Conservation (phyloP, 179 eudicot genomes). For the Drosera spatulata region DNA sequence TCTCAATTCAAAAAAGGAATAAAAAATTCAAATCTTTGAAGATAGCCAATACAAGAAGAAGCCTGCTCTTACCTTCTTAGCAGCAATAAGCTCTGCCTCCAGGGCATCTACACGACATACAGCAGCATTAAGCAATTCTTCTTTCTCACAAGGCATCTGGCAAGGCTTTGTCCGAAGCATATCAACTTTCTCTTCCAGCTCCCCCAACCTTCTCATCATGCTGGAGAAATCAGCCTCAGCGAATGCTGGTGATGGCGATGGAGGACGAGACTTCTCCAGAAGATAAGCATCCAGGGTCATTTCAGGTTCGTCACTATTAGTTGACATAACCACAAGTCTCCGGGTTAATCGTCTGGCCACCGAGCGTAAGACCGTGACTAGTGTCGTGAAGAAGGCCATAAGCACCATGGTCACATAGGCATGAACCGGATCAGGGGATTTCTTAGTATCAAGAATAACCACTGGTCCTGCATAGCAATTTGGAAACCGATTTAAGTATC, state of each 20-base stretch:
- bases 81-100: slow-evolving; percentile 95
- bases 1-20: too few species aligned
- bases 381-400: slow-evolving; percentile 52
- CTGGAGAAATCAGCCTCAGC: slow-evolving; percentile 55
- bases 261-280: slow-evolving; percentile 60
- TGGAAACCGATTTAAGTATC: background rate
- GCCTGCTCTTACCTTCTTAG: slow-evolving; percentile 98
- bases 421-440: slow-evolving; percentile 42
- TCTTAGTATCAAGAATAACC: slow-evolving; percentile 24
- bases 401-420: slow-evolving; percentile 44
- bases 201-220: slow-evolving; percentile 72
- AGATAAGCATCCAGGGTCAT: slow-evolving; percentile 25
- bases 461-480: slow-evolving; percentile 28
- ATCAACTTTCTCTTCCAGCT: slow-evolving; percentile 83
- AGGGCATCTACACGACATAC: slow-evolving; percentile 96
- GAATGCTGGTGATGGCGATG: slow-evolving; percentile 73
- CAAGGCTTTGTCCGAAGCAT: slow-evolving; percentile 81
- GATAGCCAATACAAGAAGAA: too few species aligned
- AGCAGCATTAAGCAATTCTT: slow-evolving; percentile 95
- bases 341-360: slow-evolving; percentile 31
- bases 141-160: slow-evolving; percentile 93
- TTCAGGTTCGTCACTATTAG: slow-evolving; percentile 18
- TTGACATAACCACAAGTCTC: slow-evolving; percentile 35
- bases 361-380: slow-evolving; percentile 41
- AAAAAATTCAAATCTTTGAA: too few species aligned